These are phyloP conservation scores for Kockovaella imperatae DNA, from an alignment of 768 basidiomycete genomes.

Conservation along the genomic window DNA sequence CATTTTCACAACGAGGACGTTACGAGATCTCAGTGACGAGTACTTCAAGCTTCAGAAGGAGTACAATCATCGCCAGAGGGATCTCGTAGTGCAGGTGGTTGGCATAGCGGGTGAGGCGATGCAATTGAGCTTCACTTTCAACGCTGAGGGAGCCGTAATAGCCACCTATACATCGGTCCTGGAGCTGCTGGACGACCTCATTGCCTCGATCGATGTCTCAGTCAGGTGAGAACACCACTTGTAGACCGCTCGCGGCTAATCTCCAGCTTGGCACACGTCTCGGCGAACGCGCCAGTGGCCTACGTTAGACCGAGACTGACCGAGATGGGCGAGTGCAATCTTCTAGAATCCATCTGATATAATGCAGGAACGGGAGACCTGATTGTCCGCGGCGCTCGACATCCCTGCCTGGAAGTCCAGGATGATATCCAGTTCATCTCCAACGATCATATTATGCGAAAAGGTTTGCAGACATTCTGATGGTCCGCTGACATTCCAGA, in stretches of 20 bases:
- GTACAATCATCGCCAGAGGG: slow-evolving; percentile 69
- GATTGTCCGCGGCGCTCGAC: slow-evolving; percentile 73
- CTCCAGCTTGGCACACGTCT: slow-evolving; percentile 68
- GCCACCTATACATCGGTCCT: slow-evolving; percentile 87
- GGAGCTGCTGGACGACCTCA: slow-evolving; percentile 68
- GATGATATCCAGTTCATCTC: slow-evolving; percentile 92
- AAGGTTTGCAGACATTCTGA: slow-evolving; percentile 50
- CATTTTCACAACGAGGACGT: slow-evolving; percentile 71
- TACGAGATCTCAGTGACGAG: slow-evolving; percentile 66
- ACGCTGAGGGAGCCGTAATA: slow-evolving; percentile 36
- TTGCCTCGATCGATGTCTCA: slow-evolving; percentile 88
- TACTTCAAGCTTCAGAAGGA: slow-evolving; percentile 59
- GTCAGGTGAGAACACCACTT: slow-evolving; percentile 56
- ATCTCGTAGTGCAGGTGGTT: slow-evolving; percentile 85
- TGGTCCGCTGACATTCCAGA: slow-evolving; percentile 47
- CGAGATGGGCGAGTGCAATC: slow-evolving; percentile 57
- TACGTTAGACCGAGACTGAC: slow-evolving; percentile 78
- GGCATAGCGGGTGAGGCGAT: slow-evolving; percentile 68
- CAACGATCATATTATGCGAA: slow-evolving; percentile 91
- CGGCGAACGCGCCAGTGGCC: slow-evolving; percentile 72
- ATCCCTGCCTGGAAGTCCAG: slow-evolving; percentile 94
- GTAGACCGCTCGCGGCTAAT: background rate
- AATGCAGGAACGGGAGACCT: slow-evolving; percentile 66
- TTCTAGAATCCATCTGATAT: slow-evolving; percentile 1
- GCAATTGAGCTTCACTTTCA: background rate